Base-by-base conservation (phyloP, 805 yeast species). In the Candida anglica region DNA sequence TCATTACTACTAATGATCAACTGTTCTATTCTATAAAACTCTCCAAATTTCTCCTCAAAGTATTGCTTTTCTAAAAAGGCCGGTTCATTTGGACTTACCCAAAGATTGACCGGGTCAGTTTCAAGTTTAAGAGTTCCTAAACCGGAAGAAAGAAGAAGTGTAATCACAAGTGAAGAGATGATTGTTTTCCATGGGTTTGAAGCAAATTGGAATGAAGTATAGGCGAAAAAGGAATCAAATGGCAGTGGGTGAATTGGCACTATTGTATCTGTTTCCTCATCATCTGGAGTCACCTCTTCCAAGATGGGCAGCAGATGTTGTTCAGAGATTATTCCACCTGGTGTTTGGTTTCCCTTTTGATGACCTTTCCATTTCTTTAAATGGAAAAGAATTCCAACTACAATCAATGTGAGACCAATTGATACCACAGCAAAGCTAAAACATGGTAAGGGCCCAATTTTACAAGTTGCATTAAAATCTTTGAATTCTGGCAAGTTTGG, bases 1-100 rank as follows among this genome's bases (percentile, higher is more conserved):
- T 86, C 86, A 3, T 84, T 68, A 15, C 77, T 77, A 18, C 52
- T 60, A 5, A 91, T 64, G 43, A 86, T 85, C 0, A 86, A 61
- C 58, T 91, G 98, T 48, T 87, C 91, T 4, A 86, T 77, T 46
- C 97, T 70, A 61, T 83, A 93, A 65, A 93, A 91, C 24, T 94
- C 95, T 1, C 97, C 96, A 58, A 91, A 91, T 40, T 78, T 75
- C 15, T 72, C 70, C 53, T 93, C 96, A 52, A 78, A 91, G 45
- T 66, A 79, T 35, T 68, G 62, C 47, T 81, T 79, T 47, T 91
- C 81, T 27, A 72, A 61, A 34, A 69, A 80, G 9, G 88, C 87
- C 3, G 75, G 77, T 7, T 93, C 83, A 15, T 63, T 50, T 3
- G 89, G 79, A 44, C 93, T 81, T 0, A 93, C 98, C 98, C 98